These are phyloP conservation scores for Sporobolus alterniflorus DNA, from an alignment of 202 grass and related monocot species.

Conservation along the genomic window DNA sequence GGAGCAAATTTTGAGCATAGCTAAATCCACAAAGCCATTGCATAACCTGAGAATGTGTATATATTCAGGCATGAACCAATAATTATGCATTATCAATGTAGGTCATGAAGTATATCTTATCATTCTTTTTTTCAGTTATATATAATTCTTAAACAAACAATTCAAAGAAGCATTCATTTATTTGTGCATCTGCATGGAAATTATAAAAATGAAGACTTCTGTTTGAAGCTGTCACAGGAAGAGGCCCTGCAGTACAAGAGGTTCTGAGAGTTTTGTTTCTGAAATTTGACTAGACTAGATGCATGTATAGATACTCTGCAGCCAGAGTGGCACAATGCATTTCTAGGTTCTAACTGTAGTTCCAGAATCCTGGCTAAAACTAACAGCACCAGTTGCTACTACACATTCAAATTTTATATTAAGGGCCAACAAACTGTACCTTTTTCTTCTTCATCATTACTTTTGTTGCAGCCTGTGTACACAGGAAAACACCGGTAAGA, in stretches of 20 bases:
- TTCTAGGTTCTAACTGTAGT: background rate
- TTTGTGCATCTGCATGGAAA: constrained; percentile 1
- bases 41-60: background rate
- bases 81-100: background rate
- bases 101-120: background rate
- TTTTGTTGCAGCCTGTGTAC: constrained; percentile 90
- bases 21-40: constrained; percentile 5
- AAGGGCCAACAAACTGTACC: constrained; percentile 43
- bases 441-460: constrained; percentile 98
- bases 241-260: background rate
- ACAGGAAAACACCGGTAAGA: background rate
- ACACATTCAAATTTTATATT: background rate
- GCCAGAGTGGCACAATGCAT: background rate
- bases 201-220: background rate
- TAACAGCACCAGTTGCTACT: background rate
- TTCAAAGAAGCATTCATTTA: background rate
- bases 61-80: background rate
- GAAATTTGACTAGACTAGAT: background rate
- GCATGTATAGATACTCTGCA: background rate
- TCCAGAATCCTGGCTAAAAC: background rate
- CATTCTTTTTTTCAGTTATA: constrained; percentile 13
- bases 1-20: background rate
- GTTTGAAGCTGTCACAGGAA: background rate
- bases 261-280: background rate
- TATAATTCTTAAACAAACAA: background rate